Percentiles rank a stretch among this genome's conserved stretches.
These are phyloP conservation scores for Tephrocybe sp. DNA, from an alignment of 768 basidiomycete genomes.

Conservation along the genomic window DNA sequence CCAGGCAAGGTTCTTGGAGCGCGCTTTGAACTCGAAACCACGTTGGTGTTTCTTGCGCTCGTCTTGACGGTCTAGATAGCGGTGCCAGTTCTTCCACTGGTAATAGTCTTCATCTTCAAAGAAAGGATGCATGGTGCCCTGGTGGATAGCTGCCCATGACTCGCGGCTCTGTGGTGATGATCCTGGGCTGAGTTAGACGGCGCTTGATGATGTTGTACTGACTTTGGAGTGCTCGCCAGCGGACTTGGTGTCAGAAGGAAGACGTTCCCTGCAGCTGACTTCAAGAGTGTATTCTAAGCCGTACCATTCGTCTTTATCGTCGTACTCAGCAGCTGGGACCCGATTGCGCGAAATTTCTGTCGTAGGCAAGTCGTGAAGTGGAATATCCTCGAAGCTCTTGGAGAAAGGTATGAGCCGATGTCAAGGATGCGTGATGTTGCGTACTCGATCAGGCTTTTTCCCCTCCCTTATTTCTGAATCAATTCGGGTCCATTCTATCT, in stretches of 20 bases:
- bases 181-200: neutral
- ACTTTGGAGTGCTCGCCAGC: conserved; percentile 43
- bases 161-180: conserved; percentile 36
- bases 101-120: conserved; percentile 41
- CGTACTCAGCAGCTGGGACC: neutral
- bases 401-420: conserved; percentile 7
- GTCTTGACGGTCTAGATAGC: conserved; percentile 38
- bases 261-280: conserved; percentile 37
- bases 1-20: conserved; percentile 32
- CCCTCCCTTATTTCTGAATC: conserved; percentile 36
- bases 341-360: neutral
- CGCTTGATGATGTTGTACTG: neutral
- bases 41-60: conserved; percentile 29
- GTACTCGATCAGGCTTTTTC: conserved; percentile 33
- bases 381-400: conserved; percentile 16
- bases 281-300: conserved; percentile 44
- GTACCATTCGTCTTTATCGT: conserved; percentile 39
- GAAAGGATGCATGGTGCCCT: conserved; percentile 35
- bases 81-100: conserved; percentile 46
- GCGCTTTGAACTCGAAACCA: conserved; percentile 31
- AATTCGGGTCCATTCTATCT: conserved; percentile 8
- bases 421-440: conserved; percentile 16
- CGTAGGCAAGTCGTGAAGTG: neutral
- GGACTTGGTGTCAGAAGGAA: conserved; percentile 28
- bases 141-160: conserved; percentile 44